A percentile compares a stretch with the other conserved stretches of the same genome.
Evolutionary conservation across 257 asterid species (phyloP).

Genomic region (Solanum clarkiae): DNA sequence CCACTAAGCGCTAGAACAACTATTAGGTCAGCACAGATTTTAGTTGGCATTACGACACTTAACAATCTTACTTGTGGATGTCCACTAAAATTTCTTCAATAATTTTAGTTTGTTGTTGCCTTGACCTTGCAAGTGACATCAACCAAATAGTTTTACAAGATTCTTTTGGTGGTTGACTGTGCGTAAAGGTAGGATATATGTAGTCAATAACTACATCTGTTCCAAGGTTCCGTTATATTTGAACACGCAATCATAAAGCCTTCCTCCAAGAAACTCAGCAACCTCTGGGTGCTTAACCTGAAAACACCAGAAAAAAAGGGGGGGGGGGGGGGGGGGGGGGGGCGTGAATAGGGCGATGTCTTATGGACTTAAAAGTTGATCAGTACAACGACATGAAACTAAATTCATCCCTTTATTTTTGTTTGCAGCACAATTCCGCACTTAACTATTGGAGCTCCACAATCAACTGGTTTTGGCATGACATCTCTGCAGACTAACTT

Average conservation of each 20-base stretch:
- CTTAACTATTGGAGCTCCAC: constrained; percentile 50
- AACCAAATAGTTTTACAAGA: neutral
- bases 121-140: neutral
- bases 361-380: neutral
- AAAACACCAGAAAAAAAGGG: neutral
- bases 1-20: neutral
- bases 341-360: neutral
- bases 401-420: neutral
- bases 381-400: neutral
- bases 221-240: constrained; percentile 43
- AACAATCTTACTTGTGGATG: neutral
- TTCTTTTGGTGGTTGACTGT: neutral
- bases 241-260: constrained; percentile 91
- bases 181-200: neutral
- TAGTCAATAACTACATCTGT: neutral
- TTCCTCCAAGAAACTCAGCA: constrained; percentile 94
- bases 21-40: neutral
- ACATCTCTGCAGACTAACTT: constrained; percentile 45
- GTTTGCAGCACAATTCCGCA: constrained; percentile 45
- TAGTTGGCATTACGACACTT: neutral
- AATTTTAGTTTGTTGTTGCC: neutral
- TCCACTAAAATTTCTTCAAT: neutral
- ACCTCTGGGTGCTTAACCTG: constrained; percentile 98
- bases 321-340: neutral
- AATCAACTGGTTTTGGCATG: constrained; percentile 58